Evolutionary conservation across 352 stramenopile genomes (phyloP), one percentile per base, ranked within the genome.

Genomic region (Phytophthora colocasiae): DNA sequence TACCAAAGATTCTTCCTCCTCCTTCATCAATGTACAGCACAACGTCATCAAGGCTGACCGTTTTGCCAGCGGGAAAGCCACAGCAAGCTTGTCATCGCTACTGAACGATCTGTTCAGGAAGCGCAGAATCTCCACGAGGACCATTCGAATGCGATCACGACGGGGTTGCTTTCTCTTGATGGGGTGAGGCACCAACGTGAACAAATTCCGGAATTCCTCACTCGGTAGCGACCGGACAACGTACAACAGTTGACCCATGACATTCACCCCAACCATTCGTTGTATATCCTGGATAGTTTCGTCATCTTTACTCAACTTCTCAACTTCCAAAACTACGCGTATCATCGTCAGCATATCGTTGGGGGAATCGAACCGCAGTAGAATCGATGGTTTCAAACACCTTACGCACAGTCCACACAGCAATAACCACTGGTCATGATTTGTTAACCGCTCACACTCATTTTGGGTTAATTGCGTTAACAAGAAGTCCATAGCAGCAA

Each of bases 21-120:
- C 80, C 52, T 93, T 93, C 61, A 93, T 81, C 49, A 93, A 54
- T 15, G 49, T 63, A 14, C 76, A 81, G 49, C 80, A 90, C 24
- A 81, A 46, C 3, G 57, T 54, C 79, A 88, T 84, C 19, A 88
- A 27, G 8, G 73, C 52, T 26, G 58, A 68, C 39, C 61, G 56
- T 48, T 85, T 81, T 22, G 66, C 31, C 2, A 44, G 43, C 6
- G 63, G 34, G 34, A 82, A 59, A 5, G 54, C 69, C 26, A 43
- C 6, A 0, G 24, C 49, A 51, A 72, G 31, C 2, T 54, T 26
- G 4, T 63, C 26, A 24, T 73, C 26, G 2, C 29, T 15, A 0
- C 36, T 52, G 19, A 78, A 62, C 12, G 51, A 29, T 32, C 59
- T 27, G 49, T 83, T 88, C 56, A 88, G 34, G 32, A 69, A 79